A percentile compares a stretch with the other conserved stretches of the same genome.
phyloP scores from a whole-genome alignment of 2,329 filamentous ascomycete species.

The Ilyonectria destructans region DNA sequence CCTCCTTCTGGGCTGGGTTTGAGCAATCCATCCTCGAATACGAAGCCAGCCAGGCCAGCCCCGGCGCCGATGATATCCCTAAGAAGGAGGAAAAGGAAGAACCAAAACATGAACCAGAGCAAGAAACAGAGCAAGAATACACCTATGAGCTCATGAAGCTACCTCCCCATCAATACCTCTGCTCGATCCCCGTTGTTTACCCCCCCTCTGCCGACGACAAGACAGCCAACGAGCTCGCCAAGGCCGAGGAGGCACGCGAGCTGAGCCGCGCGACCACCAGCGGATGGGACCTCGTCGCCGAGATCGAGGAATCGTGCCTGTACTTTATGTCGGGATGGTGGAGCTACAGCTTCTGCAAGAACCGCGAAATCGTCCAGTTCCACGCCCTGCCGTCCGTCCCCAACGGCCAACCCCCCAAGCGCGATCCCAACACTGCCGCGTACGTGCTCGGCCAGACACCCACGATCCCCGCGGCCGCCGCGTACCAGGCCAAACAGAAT shows the following conservation, averaged over 20 bases:
- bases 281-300: slow-evolving; percentile 85
- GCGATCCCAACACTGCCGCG: slow-evolving; percentile 82
- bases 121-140: slow-evolving; percentile 44
- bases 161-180: slow-evolving; percentile 82
- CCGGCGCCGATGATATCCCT: slow-evolving; percentile 51
- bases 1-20: slow-evolving; percentile 60
- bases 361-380: slow-evolving; percentile 89
- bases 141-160: slow-evolving; percentile 84
- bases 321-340: slow-evolving; percentile 92
- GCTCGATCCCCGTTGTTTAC: slow-evolving; percentile 83
- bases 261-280: slow-evolving; percentile 82
- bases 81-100: slow-evolving; percentile 23
- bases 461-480: slow-evolving; percentile 52
- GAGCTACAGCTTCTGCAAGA: slow-evolving; percentile 97
- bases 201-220: slow-evolving; percentile 72
- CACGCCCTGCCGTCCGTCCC: slow-evolving; percentile 82
- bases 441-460: slow-evolving; percentile 80
- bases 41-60: slow-evolving; percentile 49
- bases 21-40: slow-evolving; percentile 57
- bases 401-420: slow-evolving; percentile 81
- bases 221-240: slow-evolving; percentile 77
- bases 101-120: too few relatives aligned
- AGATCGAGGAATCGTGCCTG: slow-evolving; percentile 87
- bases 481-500: slow-evolving; percentile 44
- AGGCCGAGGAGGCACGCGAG: slow-evolving; percentile 85